Evolutionary conservation across 2,329 filamentous ascomycete genomes (phyloP).

Genomic region (Aspergillus carbonarius): DNA sequence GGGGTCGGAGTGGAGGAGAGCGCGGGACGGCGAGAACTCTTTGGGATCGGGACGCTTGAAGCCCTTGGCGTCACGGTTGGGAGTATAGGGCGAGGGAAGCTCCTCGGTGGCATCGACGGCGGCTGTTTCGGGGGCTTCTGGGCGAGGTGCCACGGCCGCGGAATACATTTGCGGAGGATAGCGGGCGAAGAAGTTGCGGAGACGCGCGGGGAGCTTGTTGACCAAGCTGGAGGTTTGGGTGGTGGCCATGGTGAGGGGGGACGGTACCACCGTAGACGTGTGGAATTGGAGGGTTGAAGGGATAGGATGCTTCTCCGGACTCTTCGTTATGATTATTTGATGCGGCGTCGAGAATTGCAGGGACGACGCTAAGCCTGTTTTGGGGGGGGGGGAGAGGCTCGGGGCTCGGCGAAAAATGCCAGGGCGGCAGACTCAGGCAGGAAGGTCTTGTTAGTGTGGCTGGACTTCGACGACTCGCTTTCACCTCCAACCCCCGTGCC

Average conservation of each 20-base stretch:
- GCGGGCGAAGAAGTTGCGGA: conserved; percentile 83
- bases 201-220: conserved; percentile 64
- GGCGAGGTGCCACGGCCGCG: conserved; percentile 32
- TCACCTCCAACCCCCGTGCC: not conserved
- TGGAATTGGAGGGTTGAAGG: not conserved
- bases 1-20: conserved; percentile 43
- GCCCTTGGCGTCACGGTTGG: conserved; percentile 45
- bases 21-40: conserved; percentile 30
- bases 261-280: not conserved
- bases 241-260: conserved; percentile 17
- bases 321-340: not conserved
- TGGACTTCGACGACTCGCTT: not conserved
- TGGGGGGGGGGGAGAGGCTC: conserved; percentile 12
- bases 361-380: conserved; percentile 23
- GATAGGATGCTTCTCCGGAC: not conserved
- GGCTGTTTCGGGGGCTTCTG: conserved; percentile 20
- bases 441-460: not conserved
- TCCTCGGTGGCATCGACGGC: conserved; percentile 6
- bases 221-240: conserved; percentile 23
- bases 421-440: not conserved
- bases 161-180: conserved; percentile 69
- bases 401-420: conserved; percentile 6
- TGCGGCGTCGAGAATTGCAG: not conserved
- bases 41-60: conserved; percentile 34
- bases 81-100: conserved; percentile 41